Conservation (phyloP, 257 asterid genomes). For the Ilex asprella region DNA sequence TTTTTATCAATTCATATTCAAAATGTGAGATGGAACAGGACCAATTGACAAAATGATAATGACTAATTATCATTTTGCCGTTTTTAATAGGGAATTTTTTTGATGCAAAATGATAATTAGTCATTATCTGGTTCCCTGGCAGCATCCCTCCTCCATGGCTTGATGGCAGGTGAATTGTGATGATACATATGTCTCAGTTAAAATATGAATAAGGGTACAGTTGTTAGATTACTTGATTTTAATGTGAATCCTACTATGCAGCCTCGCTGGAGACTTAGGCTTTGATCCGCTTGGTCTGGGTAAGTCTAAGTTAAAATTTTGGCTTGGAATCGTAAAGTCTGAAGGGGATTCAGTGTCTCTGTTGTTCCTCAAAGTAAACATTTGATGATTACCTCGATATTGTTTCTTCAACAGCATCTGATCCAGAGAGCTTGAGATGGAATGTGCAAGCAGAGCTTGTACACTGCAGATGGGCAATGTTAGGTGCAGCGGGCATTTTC, state of each 20-base stretch:
- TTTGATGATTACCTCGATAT: background rate
- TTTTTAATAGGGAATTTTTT: no score
- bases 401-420: constrained; percentile 48
- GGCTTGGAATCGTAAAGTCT: background rate
- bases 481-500: constrained; percentile 96
- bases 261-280: constrained; percentile 98
- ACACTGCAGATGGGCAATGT: constrained; percentile 98
- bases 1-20: no score
- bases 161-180: constrained; percentile 73
- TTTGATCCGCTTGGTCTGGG: constrained; percentile 94
- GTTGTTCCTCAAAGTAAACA: background rate
- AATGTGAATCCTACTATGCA: constrained; percentile 27
- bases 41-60: no score
- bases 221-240: background rate
- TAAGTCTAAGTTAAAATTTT: no score
- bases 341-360: background rate
- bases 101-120: no score
- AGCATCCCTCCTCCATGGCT: constrained; percentile 97
- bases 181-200: background rate
- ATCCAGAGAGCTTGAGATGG: constrained; percentile 95
- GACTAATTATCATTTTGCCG: no score
- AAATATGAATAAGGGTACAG: background rate
- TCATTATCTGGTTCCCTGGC: constrained; percentile 99
- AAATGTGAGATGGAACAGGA: no score
- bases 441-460: constrained; percentile 78